A percentile compares a stretch with the other conserved stretches of the same genome.
These are phyloP conservation scores for Knufia fluminis DNA, from an alignment of 2,329 filamentous ascomycete species.

Conservation along the genomic window DNA sequence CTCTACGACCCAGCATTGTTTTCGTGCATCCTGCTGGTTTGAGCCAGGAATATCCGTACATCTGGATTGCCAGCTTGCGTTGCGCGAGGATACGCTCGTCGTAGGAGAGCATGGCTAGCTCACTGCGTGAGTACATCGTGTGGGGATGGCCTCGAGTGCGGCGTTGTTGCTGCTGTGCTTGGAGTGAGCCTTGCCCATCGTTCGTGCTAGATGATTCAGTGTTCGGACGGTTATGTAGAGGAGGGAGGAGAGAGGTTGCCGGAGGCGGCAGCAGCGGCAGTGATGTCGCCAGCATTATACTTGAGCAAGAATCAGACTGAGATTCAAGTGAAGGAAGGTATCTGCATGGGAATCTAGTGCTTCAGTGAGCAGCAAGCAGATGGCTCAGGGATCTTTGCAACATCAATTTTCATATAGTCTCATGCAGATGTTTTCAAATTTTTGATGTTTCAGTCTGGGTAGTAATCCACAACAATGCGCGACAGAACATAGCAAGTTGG, in stretches of 20 bases:
- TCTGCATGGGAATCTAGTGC: not conserved
- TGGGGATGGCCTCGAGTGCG: slow-evolving; percentile 16
- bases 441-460: too few relatives aligned
- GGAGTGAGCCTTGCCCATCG: slow-evolving; percentile 5
- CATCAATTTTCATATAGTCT: too few relatives aligned
- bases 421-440: too few relatives aligned
- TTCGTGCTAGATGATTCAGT: not conserved
- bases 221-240: slow-evolving; percentile 4
- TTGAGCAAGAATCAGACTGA: not conserved
- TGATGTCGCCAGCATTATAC: slow-evolving; percentile 15
- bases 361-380: too few relatives aligned
- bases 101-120: slow-evolving; percentile 57
- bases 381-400: too few relatives aligned
- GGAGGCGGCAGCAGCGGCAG: slow-evolving; percentile 18
- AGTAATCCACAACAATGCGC: too few relatives aligned
- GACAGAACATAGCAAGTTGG: too few relatives aligned
- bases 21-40: slow-evolving; percentile 80
- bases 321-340: not conserved
- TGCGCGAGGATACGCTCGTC: slow-evolving; percentile 71
- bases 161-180: slow-evolving; percentile 13
- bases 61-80: slow-evolving; percentile 70
- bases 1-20: slow-evolving; percentile 79
- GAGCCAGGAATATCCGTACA: slow-evolving; percentile 85
- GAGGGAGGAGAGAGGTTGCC: slow-evolving; percentile 17
- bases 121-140: slow-evolving; percentile 34